These are phyloP conservation scores for Osmanthus fragrans DNA, from an alignment of 257 asterid species.

Conservation along the genomic window DNA sequence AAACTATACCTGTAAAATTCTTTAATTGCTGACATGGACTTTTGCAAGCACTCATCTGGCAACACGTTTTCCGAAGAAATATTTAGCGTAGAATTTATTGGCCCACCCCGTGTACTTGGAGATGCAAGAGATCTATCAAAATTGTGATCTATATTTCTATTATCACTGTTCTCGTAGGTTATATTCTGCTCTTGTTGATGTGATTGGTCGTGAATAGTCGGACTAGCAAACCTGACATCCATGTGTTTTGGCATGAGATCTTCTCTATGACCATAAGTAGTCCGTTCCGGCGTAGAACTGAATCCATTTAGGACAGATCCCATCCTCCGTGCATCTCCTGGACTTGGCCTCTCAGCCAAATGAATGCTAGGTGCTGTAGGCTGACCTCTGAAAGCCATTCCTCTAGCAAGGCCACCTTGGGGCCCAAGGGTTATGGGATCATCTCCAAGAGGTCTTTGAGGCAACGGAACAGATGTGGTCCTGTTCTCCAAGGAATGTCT, in stretches of 20 bases:
- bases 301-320: conserved; percentile 15
- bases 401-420: conserved; percentile 24
- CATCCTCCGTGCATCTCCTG: conserved; percentile 15
- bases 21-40: conserved; percentile 44
- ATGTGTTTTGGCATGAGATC: conserved; percentile 14
- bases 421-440: conserved; percentile 17
- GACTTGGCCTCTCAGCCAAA: conserved; percentile 7
- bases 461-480: conserved; percentile 17
- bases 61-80: conserved; percentile 29
- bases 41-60: conserved; percentile 38
- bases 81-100: conserved; percentile 19
- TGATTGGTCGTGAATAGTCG: conserved; percentile 5
- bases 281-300: conserved; percentile 12
- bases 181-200: conserved; percentile 17
- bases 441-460: conserved; percentile 15
- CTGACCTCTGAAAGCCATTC: conserved; percentile 18
- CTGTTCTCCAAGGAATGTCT: conserved; percentile 15
- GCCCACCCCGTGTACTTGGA: conserved; percentile 28
- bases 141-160: conserved; percentile 19
- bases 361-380: conserved; percentile 20
- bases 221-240: conserved; percentile 9
- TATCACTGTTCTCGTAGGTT: conserved; percentile 32
- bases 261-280: conserved; percentile 16
- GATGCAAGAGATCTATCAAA: conserved; percentile 39
- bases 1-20: conserved; percentile 51